Evolutionary conservation across 352 stramenopile genomes (phyloP).

Genomic region (Phytophthora cactorum): DNA sequence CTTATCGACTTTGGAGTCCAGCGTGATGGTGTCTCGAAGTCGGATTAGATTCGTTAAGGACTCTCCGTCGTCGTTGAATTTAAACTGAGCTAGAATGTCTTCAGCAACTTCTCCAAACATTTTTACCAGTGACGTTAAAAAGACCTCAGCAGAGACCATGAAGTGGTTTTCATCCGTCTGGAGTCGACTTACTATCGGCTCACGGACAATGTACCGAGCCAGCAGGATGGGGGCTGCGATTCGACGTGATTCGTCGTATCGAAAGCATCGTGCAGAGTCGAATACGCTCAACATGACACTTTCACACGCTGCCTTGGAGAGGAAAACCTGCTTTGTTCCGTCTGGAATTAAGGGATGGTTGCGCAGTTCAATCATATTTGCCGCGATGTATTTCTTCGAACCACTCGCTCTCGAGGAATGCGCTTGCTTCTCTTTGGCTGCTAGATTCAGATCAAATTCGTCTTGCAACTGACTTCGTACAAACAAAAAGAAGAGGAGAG

Average conservation of each 20-base stretch:
- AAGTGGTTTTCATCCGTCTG: slow-evolving; percentile 28
- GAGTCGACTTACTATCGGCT: slow-evolving; percentile 25
- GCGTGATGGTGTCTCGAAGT: slow-evolving; percentile 71
- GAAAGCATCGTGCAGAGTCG: slow-evolving; percentile 18
- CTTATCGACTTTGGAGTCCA: slow-evolving; percentile 63
- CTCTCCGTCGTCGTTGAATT: slow-evolving; percentile 85
- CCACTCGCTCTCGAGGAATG: slow-evolving; percentile 46
- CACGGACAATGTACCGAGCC: slow-evolving; percentile 47
- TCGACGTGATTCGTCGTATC: slow-evolving; percentile 7
- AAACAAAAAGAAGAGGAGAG: slow-evolving; percentile 68
- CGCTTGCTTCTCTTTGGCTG: slow-evolving; percentile 64
- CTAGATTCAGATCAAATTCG: slow-evolving; percentile 61
- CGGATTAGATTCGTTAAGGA: slow-evolving; percentile 70
- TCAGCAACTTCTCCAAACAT: slow-evolving; percentile 61
- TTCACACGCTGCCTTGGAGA: slow-evolving; percentile 53
- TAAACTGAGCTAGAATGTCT: slow-evolving; percentile 82
- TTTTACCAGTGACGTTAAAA: slow-evolving; percentile 55
- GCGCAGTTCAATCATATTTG: slow-evolving; percentile 37
- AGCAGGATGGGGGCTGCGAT: slow-evolving; percentile 35
- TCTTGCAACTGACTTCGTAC: slow-evolving; percentile 52
- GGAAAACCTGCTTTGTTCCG: slow-evolving; percentile 58
- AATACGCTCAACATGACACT: slow-evolving; percentile 55
- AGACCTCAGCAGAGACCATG: slow-evolving; percentile 40
- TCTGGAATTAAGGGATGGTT: slow-evolving; percentile 63
- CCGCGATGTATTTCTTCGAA: slow-evolving; percentile 51